These are phyloP conservation scores for Laguncularia racemosa DNA, from an alignment of 345 rosid species.

Conservation along the genomic window DNA sequence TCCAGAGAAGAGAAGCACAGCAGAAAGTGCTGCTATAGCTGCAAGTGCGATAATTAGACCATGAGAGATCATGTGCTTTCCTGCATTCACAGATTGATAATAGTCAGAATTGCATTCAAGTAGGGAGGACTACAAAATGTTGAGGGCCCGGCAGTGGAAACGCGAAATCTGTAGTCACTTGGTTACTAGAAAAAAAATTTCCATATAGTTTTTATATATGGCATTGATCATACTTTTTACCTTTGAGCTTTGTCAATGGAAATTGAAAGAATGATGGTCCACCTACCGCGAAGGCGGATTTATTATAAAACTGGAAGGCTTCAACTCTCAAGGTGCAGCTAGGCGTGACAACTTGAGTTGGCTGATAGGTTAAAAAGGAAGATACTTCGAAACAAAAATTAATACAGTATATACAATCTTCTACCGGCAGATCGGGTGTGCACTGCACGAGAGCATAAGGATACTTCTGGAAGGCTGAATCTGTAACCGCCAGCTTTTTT, in stretches of 20 bases:
- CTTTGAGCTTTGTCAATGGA: slow-evolving; percentile 11
- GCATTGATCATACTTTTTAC: background rate
- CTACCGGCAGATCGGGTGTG: slow-evolving; percentile 32
- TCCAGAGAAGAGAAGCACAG: too few species aligned
- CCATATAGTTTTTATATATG: background rate
- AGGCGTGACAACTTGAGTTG: slow-evolving; percentile 21
- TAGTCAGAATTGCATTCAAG: too few species aligned
- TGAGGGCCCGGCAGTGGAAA: too few species aligned
- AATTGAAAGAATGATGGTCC: slow-evolving; percentile 12
- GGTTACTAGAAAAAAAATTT: too few species aligned
- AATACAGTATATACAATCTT: slow-evolving; percentile 27
- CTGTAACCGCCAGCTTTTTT: slow-evolving; percentile 5
- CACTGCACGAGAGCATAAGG: slow-evolving; percentile 47
- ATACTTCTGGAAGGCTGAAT: slow-evolving; percentile 6
- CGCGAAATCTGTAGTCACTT: too few species aligned
- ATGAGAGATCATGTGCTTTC: too few species aligned
- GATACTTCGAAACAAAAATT: slow-evolving; percentile 4
- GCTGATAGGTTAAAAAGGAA: slow-evolving; percentile 9
- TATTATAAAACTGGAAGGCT: slow-evolving; percentile 27
- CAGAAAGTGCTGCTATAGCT: too few species aligned
- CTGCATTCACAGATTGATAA: too few species aligned
- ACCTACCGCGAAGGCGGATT: background rate
- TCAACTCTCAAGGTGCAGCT: slow-evolving; percentile 43
- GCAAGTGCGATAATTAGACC: too few species aligned
- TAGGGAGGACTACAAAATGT: too few species aligned